phyloP scores from a whole-genome alignment of 2,329 filamentous ascomycete species.

The Plenodomus tracheiphilus region DNA sequence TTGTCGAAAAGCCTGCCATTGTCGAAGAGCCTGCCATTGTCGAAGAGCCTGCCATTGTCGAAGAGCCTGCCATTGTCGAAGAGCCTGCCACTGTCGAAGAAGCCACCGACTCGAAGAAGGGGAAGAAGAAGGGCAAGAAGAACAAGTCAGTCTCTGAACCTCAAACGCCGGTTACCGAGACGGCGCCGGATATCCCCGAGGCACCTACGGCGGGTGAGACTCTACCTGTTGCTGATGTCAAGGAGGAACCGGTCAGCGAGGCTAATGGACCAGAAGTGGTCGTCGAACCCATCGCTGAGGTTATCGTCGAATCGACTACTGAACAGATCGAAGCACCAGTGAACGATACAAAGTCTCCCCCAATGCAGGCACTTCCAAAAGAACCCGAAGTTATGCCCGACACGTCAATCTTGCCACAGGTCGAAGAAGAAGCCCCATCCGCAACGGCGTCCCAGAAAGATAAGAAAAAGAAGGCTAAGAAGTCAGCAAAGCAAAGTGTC shows the following conservation, averaged over 20 bases:
- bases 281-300: neutral
- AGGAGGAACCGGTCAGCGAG: neutral
- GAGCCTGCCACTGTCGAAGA: slow-evolving; percentile 4
- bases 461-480: slow-evolving; percentile 31
- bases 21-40: neutral
- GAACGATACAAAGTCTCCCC: neutral
- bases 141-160: slow-evolving; percentile 19
- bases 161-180: slow-evolving; percentile 18
- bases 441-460: slow-evolving; percentile 21
- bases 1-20: neutral
- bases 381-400: neutral
- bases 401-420: neutral
- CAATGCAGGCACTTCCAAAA: neutral
- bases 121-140: slow-evolving; percentile 35
- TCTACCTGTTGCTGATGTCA: neutral
- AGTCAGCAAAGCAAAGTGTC: slow-evolving; percentile 17
- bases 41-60: neutral
- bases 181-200: slow-evolving; percentile 3
- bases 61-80: neutral
- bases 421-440: slow-evolving; percentile 1
- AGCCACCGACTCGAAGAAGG: slow-evolving; percentile 23
- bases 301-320: neutral
- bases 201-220: neutral
- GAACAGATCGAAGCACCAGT: neutral
- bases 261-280: slow-evolving; percentile 1